Evolutionary conservation across 1,139 yeast species (phyloP).

Genomic region (Trichomonascaceae sp.): DNA sequence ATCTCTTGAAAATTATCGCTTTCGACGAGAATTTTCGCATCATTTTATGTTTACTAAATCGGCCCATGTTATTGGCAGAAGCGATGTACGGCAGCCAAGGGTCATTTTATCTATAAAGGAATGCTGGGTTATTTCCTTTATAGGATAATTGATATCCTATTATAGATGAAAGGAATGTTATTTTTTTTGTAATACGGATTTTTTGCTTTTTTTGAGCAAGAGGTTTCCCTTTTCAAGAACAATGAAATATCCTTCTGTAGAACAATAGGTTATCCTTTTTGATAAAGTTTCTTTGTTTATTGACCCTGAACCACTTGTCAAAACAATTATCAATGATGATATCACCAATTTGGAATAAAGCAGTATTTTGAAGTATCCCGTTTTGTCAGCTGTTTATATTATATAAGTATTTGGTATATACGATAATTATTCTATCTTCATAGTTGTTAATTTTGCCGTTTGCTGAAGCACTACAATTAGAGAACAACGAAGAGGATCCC

Average conservation of each 20-base stretch:
- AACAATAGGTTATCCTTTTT: neutral
- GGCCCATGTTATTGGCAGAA: neutral
- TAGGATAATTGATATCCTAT: neutral
- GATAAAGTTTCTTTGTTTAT: neutral
- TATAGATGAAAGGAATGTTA: too few species aligned
- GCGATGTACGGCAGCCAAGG: neutral
- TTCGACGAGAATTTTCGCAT: neutral
- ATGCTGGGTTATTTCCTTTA: neutral
- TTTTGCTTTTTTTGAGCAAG: neutral
- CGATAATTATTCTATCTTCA: neutral
- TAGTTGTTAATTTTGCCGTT: neutral
- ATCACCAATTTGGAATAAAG: neutral
- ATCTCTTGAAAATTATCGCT: too few species aligned
- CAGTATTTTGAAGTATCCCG: too few species aligned
- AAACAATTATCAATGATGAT: neutral
- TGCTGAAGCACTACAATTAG: neutral
- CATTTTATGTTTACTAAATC: neutral
- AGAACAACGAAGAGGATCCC: slow-evolving; percentile 5
- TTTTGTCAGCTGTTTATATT: too few species aligned
- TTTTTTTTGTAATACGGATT: too few species aligned
- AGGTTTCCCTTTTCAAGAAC: neutral
- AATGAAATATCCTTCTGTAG: neutral
- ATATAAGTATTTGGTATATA: too few species aligned
- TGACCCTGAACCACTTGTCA: neutral
- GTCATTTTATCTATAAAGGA: neutral